Conservation (phyloP, 805 yeast genomes). For the Myxozyma neglecta region DNA sequence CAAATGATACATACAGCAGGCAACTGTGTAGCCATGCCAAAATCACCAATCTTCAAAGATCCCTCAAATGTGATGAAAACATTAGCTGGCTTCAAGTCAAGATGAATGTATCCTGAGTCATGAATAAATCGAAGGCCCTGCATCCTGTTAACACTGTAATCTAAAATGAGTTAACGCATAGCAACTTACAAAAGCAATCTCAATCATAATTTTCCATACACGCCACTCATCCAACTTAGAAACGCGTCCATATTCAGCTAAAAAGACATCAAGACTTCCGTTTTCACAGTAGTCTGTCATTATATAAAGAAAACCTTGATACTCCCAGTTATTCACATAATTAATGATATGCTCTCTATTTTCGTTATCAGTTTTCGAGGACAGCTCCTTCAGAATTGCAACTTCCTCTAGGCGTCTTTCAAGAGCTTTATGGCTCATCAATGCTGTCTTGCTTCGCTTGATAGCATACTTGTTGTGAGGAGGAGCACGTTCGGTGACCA, state of each 20-base stretch:
- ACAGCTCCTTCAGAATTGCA: slow-evolving; percentile 50
- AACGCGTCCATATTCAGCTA: slow-evolving; percentile 72
- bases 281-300: slow-evolving; percentile 96
- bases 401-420: slow-evolving; percentile 71
- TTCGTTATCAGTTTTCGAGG: slow-evolving; percentile 46
- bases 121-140: slow-evolving; percentile 78
- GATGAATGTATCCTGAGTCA: slow-evolving; percentile 69
- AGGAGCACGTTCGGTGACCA: slow-evolving; percentile 65
- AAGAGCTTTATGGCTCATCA: slow-evolving; percentile 59
- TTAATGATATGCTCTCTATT: slow-evolving; percentile 78
- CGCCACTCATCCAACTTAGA: slow-evolving; percentile 92
- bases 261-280: slow-evolving; percentile 80
- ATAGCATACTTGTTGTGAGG: slow-evolving; percentile 63
- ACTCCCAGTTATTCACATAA: slow-evolving; percentile 83
- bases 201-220: slow-evolving; percentile 93
- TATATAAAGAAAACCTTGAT: slow-evolving; percentile 69
- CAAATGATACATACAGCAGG: slow-evolving; percentile 54
- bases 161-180: background rate
- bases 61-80: slow-evolving; percentile 94
- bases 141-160: background rate
- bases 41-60: slow-evolving; percentile 88
- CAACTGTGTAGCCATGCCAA: slow-evolving; percentile 84
- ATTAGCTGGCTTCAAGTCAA: slow-evolving; percentile 94
- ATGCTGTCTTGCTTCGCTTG: slow-evolving; percentile 73
- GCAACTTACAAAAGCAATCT: slow-evolving; percentile 52